These are phyloP conservation scores for Leishmania mexicana DNA, from an alignment of 208 protist species.

Conservation along the genomic window DNA sequence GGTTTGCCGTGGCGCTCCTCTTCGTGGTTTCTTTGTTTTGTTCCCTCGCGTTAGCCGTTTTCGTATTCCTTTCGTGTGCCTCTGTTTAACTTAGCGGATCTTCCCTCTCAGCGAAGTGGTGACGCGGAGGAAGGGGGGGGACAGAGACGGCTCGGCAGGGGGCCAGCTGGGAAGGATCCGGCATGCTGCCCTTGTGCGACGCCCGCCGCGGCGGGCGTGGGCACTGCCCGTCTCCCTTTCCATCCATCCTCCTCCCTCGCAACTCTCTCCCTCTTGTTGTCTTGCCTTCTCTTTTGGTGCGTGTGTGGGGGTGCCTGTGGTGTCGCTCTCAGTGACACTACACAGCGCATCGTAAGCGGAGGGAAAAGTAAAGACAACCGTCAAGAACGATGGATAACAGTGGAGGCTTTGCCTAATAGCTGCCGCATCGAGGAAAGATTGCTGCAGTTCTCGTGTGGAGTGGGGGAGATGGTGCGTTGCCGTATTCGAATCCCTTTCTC, in stretches of 20 bases:
- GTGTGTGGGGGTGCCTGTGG: neutral
- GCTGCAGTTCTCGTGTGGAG: neutral
- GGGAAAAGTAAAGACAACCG: neutral
- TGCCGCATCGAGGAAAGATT: neutral
- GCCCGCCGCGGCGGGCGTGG: neutral
- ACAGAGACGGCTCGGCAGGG: neutral
- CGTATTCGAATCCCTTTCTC: neutral
- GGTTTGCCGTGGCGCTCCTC: neutral
- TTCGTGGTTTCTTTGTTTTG: neutral
- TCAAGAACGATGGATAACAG: no score
- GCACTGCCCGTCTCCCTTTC: neutral
- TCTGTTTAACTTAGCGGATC: slow-evolving; percentile 9
- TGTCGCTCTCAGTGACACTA: neutral
- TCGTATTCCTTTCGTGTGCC: neutral
- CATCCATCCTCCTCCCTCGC: neutral
- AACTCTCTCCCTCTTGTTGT: neutral
- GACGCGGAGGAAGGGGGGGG: neutral
- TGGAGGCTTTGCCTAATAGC: neutral
- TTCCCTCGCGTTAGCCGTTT: neutral
- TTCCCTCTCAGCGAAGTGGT: neutral
- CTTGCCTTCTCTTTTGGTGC: neutral
- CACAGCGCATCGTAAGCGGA: neutral
- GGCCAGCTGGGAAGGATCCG: neutral
- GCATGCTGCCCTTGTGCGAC: neutral
- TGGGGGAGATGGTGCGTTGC: neutral